Base-by-base conservation (phyloP, 805 yeast species). In the Candida ascalaphidarum region DNA sequence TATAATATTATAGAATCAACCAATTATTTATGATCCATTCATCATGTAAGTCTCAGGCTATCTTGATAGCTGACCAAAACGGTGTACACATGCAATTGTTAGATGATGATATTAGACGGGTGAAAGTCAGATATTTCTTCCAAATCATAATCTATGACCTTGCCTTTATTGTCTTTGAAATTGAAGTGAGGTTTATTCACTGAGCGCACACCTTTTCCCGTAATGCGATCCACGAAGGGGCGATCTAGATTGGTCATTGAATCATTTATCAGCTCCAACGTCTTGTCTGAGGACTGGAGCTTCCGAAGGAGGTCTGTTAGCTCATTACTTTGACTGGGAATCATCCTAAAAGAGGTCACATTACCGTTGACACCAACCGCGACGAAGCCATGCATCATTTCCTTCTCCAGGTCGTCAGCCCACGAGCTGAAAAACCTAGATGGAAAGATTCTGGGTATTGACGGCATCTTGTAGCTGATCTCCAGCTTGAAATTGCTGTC, bases 341-440 rank as follows among this genome's bases (percentile, higher is more conserved):
- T 26, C 4, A 36, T 28, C 19, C 56, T 36, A 14, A 54, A 27
- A 3, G 38, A 27, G 3, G 39, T 34, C 7, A 61, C 33, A 27
- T 60, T 65, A 2, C 69, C 69, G 36, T 51, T 59, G 3, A 61
- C 61, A 1, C 58, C 65, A 14, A 58, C 50, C 22, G n/a, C n/a
- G n/a, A n/a, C n/a, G n/a, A n/a, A n/a, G n/a, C n/a, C n/a, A n/a
- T n/a, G n/a, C n/a, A n/a, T n/a, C n/a, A n/a, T n/a, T n/a, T n/a
- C n/a, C n/a, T n/a, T n/a, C n/a, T n/a, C n/a, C n/a, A n/a, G n/a
- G n/a, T n/a, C n/a, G 4, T 27, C 11, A 7, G 26, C 30, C 60
- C 60, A 55, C 9, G 29, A 28, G 7, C 43, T 36, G 7, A 26
- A 29, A 21, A 60, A 44, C 3, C 39, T 31, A 1, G 55, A 41